These are phyloP conservation scores for Pythium grandisporangium DNA, from an alignment of 352 stramenopile species.

Conservation along the genomic window DNA sequence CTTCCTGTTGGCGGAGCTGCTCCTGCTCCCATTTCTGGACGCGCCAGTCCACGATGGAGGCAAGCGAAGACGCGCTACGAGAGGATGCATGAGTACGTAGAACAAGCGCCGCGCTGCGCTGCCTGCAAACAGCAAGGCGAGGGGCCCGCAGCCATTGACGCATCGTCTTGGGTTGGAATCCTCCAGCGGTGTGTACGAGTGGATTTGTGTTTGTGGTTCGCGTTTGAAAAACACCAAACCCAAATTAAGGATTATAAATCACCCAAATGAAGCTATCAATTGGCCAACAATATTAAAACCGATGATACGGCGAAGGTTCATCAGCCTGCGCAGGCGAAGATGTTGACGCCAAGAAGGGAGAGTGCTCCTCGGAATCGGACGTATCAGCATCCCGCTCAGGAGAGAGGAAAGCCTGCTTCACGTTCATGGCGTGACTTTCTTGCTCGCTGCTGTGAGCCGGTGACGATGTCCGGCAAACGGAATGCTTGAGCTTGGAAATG, in stretches of 20 bases:
- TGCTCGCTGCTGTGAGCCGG: too few relatives aligned
- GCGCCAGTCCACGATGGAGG: conserved; percentile 35
- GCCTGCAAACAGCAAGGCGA: conserved; percentile 4
- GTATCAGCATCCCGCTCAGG: too few relatives aligned
- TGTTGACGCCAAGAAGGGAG: too few relatives aligned
- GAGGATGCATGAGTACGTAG: not conserved
- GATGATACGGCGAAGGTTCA: too few relatives aligned
- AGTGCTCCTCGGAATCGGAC: too few relatives aligned
- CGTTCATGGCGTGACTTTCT: too few relatives aligned
- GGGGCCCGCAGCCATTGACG: conserved; percentile 4
- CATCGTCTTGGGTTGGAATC: not conserved
- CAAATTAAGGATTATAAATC: conserved; percentile 1
- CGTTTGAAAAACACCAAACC: conserved; percentile 3
- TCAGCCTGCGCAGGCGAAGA: too few relatives aligned
- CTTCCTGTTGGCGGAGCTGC: conserved; percentile 30
- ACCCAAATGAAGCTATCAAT: not conserved
- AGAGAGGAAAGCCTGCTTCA: too few relatives aligned
- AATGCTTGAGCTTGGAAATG: conserved; percentile 41
- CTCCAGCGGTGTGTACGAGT: too few relatives aligned
- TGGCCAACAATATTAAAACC: not conserved
- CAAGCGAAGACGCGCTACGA: conserved; percentile 3
- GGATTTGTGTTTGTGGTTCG: not conserved
- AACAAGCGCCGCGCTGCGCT: not conserved
- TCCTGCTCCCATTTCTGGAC: conserved; percentile 45
- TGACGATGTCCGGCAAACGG: too few relatives aligned